Evolutionary conservation across 2,329 filamentous ascomycete species (phyloP).

Genomic region (Emergomyces africanus): DNA sequence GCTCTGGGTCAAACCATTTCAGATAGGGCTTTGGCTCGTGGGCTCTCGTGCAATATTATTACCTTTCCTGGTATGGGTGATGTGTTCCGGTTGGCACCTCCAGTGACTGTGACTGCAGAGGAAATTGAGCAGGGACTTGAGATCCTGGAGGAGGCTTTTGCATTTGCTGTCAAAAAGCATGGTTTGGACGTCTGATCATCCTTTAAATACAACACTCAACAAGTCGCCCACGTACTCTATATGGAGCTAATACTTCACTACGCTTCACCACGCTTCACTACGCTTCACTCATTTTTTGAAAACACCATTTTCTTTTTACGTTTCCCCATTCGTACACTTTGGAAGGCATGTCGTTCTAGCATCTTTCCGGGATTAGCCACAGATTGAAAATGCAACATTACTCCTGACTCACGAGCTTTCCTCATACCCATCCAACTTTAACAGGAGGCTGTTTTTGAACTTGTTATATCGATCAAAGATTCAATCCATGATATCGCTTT

Average conservation of each 20-base stretch:
- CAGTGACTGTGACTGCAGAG: slow-evolving; percentile 43
- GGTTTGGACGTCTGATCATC: background rate
- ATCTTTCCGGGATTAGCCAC: background rate
- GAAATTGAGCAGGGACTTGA: slow-evolving; percentile 39
- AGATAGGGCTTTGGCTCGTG: slow-evolving; percentile 38
- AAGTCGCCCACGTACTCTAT: too few relatives aligned
- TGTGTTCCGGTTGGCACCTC: slow-evolving; percentile 47
- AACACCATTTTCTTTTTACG: background rate
- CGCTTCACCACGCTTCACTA: background rate
- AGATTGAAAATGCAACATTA: background rate
- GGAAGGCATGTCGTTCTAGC: background rate
- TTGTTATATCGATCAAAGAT: background rate
- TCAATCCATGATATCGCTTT: background rate
- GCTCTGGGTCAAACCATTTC: slow-evolving; percentile 38
- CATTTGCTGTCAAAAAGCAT: slow-evolving; percentile 9
- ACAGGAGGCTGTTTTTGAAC: background rate
- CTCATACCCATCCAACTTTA: background rate
- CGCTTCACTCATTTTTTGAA: background rate
- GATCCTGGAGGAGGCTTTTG: slow-evolving; percentile 46
- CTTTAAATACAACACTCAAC: too few relatives aligned
- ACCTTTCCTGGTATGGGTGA: slow-evolving; percentile 44
- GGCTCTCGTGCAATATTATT: slow-evolving; percentile 46
- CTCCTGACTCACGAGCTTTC: background rate
- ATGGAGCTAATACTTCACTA: background rate
- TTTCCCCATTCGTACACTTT: background rate